phyloP scores from a whole-genome alignment of 768 basidiomycete genomes.

The Guyanaporus albipodus region DNA sequence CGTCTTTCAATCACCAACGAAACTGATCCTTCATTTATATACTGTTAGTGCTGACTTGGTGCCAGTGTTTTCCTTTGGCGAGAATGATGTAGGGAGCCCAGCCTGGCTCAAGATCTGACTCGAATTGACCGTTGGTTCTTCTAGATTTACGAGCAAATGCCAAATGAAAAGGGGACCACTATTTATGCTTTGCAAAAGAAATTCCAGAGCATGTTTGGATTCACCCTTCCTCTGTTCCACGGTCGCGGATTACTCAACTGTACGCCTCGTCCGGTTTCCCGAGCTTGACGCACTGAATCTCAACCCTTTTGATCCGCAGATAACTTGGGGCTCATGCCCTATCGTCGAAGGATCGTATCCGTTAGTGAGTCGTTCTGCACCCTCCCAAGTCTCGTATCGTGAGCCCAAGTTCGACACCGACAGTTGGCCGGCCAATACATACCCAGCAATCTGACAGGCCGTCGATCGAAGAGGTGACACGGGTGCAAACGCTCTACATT shows the following conservation, averaged over 20 bases:
- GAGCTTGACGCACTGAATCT: not conserved
- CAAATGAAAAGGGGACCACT: constrained; percentile 89
- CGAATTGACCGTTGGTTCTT: constrained; percentile 1
- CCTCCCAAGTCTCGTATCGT: not conserved
- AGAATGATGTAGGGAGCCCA: constrained; percentile 78
- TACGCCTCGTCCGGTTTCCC: constrained; percentile 35
- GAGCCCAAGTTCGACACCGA: not conserved
- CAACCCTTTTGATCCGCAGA: constrained; percentile 37
- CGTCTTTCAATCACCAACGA: not conserved
- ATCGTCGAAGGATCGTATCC: constrained; percentile 90
- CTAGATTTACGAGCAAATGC: constrained; percentile 96
- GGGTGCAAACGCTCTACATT: constrained; percentile 83
- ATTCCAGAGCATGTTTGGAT: constrained; percentile 91
- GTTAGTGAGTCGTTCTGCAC: constrained; percentile 66
- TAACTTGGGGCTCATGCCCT: constrained; percentile 93
- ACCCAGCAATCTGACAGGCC: constrained; percentile 77
- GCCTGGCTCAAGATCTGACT: not conserved
- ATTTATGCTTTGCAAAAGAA: constrained; percentile 83
- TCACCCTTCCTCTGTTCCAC: constrained; percentile 96
- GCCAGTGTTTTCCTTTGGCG: constrained; percentile 97
- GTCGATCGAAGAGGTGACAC: constrained; percentile 71
- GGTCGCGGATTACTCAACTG: constrained; percentile 94
- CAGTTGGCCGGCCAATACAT: constrained; percentile 88
- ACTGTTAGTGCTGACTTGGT: constrained; percentile 81
- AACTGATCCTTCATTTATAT: constrained; percentile 2